Percentiles rank a stretch among this genome's conserved stretches.
Evolutionary conservation across 441 rosid genomes (phyloP).

Genomic region (Bocquillonia castaneifolia): DNA sequence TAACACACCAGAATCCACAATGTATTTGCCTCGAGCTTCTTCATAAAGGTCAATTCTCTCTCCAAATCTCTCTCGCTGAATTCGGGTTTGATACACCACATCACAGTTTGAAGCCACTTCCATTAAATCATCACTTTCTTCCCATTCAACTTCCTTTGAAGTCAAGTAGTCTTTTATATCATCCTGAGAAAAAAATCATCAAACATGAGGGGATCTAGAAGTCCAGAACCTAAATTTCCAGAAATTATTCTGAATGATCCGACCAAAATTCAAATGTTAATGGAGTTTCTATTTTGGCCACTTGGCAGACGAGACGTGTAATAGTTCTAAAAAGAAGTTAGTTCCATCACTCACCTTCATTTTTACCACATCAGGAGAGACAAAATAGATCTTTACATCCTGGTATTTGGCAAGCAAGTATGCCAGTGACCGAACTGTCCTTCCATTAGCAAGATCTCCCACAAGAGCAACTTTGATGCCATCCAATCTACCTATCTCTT

Average conservation of each 20-base stretch:
- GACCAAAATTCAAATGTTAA: neutral
- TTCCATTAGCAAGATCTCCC: conserved; percentile 95
- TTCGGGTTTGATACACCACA: conserved; percentile 84
- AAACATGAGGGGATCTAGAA: neutral
- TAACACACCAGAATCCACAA: conserved; percentile 54
- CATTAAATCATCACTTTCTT: conserved; percentile 73
- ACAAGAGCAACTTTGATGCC: conserved; percentile 86
- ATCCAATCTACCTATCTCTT: conserved; percentile 86
- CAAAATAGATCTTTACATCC: conserved; percentile 81
- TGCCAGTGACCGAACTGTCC: conserved; percentile 93
- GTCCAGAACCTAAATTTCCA: neutral
- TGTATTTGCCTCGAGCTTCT: conserved; percentile 90
- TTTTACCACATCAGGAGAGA: conserved; percentile 86
- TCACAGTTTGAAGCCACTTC: conserved; percentile 90
- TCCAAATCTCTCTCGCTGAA: conserved; percentile 84
- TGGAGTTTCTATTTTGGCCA: neutral
- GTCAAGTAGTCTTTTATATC: conserved; percentile 87
- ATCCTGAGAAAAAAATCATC: conserved; percentile 43
- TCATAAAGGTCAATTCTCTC: conserved; percentile 80
- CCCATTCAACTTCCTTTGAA: conserved; percentile 71
- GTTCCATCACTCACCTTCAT: conserved; percentile 59
- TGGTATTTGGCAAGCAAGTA: conserved; percentile 84
- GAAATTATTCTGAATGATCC: neutral
- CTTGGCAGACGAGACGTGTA: neutral
- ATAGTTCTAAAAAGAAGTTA: neutral